A percentile compares a stretch with the other conserved stretches of the same genome.
Conservation (phyloP, 2,329 filamentous ascomycete genomes). For the Clarireedia homoeocarpa region DNA sequence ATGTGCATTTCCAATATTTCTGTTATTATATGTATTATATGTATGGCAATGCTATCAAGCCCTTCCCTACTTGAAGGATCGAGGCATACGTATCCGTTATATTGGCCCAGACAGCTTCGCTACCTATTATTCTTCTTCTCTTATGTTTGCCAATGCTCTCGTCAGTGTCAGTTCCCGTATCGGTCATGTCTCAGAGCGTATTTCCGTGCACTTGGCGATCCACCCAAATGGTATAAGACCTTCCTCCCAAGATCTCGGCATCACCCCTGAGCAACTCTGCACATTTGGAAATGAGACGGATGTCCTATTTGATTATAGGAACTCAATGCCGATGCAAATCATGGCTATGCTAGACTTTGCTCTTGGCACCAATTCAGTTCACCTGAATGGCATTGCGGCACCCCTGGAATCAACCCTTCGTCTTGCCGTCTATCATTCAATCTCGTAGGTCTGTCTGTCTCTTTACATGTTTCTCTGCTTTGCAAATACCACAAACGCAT, state of each 20-base stretch:
- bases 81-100: too few species aligned
- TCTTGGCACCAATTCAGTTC: background rate
- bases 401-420: background rate
- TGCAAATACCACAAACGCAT: background rate
- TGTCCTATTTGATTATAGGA: background rate
- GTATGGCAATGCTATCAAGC: too few species aligned
- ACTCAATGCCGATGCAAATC: background rate
- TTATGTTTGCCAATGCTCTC: background rate
- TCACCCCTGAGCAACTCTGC: constrained; percentile 1
- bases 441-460: background rate
- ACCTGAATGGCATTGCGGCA: too few species aligned
- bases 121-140: too few species aligned
- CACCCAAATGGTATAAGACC: constrained; percentile 3
- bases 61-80: too few species aligned
- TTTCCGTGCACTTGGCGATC: constrained; percentile 9
- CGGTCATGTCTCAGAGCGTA: constrained; percentile 1
- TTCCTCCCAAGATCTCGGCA: constrained; percentile 10
- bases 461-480: background rate
- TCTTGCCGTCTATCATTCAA: background rate
- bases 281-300: background rate
- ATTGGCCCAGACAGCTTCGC: too few species aligned
- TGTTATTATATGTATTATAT: too few species aligned
- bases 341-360: background rate
- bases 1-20: too few species aligned
- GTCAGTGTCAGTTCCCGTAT: background rate